Evolutionary conservation across 306 rosid species (phyloP), one percentile per base, ranked within the genome.

Genomic region (Vicia sativa): DNA sequence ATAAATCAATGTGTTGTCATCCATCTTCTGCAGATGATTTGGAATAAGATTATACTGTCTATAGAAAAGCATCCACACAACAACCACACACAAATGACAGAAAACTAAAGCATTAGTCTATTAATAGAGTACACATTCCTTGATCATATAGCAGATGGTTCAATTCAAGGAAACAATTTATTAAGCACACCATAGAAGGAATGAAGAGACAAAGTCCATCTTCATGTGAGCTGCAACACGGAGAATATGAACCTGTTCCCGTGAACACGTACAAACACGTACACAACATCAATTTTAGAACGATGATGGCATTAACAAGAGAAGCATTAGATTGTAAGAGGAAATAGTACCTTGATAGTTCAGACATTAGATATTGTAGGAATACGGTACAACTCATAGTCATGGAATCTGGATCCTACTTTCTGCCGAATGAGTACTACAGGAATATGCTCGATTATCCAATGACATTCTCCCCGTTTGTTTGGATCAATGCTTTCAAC

Each of bases 311-410:
- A 34, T 34, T 34, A 34, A 34, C 38, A 34, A 34, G 38, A 34
- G 25, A 48, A 16, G 54, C 49, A 44, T 5, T 13, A 3, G 7
- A 19, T 52, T 52, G 34, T 11, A 19, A 21, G 34, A 52, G 9
- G 61, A 13, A 55, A 3, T 13, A 55, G 61, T 55, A 55, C 61
- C 61, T 55, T 55, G 61, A 55, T 26, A 25, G 6, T 55, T 55
- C 11, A 55, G 61, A 26, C 61, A 26, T 25, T 26, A 38, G 18
- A 55, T 55, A 12, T n/a, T 26, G 61, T 55, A 26, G 61, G 74
- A 70, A 70, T 70, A 5, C 37, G 43, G 21, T 29, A 55, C 19
- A 70, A 15, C 10, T 70, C 74, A 70, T 57, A 57, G 74, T 69
- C 56, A 55, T 11, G 42, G 28, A 55, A 69, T 21, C 23, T 21